Percentiles rank a stretch among this genome's conserved stretches.
phyloP scores from a whole-genome alignment of 257 asterid genomes.

The Jacaranda copaia region DNA sequence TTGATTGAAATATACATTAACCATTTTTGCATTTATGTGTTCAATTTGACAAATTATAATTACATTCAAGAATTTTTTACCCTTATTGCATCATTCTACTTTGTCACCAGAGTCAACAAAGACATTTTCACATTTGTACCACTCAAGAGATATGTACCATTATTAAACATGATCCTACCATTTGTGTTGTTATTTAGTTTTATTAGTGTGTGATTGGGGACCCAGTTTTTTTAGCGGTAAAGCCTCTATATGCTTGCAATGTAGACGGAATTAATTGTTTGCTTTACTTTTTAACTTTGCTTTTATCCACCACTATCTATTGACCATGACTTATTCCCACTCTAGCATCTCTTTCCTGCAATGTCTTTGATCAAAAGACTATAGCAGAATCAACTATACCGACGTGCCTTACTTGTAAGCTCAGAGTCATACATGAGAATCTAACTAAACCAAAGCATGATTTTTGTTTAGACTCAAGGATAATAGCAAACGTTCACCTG shows the following conservation, averaged over 20 bases:
- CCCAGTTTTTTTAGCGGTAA: neutral
- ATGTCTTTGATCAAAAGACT: neutral
- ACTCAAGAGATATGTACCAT: neutral
- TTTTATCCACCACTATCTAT: neutral
- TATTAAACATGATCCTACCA: neutral
- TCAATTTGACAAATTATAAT: too few relatives aligned
- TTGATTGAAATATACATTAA: neutral
- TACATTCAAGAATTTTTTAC: neutral
- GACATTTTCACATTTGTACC: neutral
- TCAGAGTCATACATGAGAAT: neutral
- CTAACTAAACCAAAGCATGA: neutral
- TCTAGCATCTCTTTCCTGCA: neutral
- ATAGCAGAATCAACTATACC: neutral
- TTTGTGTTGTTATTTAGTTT: neutral
- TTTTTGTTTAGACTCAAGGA: neutral
- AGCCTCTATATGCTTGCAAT: neutral
- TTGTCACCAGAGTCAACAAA: neutral
- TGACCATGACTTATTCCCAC: neutral
- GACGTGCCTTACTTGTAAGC: constrained; percentile 1
- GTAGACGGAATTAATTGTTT: neutral
- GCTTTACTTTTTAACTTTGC: neutral
- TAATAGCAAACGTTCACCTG: neutral
- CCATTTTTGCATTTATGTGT: neutral
- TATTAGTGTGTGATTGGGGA: neutral
- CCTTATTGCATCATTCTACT: neutral